Base-by-base conservation (phyloP, 225 moss, liverwort and hornwort species). In the Pseudoscleropodium purum region DNA sequence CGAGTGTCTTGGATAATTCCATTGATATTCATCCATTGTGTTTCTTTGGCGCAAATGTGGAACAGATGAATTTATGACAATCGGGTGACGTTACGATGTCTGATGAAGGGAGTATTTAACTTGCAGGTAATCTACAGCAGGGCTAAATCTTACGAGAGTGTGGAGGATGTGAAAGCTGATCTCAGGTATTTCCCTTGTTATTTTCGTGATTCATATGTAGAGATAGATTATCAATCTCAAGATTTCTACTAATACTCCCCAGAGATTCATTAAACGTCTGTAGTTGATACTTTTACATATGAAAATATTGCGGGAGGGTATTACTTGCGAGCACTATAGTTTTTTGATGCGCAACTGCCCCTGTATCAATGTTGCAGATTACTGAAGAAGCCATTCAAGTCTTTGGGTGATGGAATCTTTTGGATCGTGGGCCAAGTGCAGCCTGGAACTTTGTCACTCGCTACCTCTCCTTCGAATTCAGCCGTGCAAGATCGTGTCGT, bases 401-500 rank as follows among this genome's bases (percentile, higher is more conserved):
- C 92, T 78, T 19, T 93, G 15, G 88, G 91, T 77, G 81, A 95
- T 88, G 93, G 81, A 77, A 86, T 97, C 61, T 75, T 95, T 52
- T 94, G 94, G 95, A 88, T 95, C 47, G 93, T 93, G 67, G 94
- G 96, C 77, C 91, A 95, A 91, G 93, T 95, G 84, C 93, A 95
- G 87, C 96, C 95, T 79, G 93, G 92, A 78, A 94, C 96, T 82
- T 91, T 97, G 75, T 97, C 97, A 90, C 93, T 99, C 72, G 99
- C 96, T 63, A 97, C 97, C 31, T 94, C 99, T 81, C 97, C 99
- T 64, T 95, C 95, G 13, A 96, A 97, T 76, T 95, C 97, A 79
- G 96, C 94, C 68, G 97, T 97, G 52, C 97, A 97, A 91, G 97
- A 96, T 65, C 92, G 97, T 66, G 96, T 97, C 69, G 92, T 99